Conservation (phyloP, 2,329 filamentous ascomycete species). For the Aciculosporium take region DNA sequence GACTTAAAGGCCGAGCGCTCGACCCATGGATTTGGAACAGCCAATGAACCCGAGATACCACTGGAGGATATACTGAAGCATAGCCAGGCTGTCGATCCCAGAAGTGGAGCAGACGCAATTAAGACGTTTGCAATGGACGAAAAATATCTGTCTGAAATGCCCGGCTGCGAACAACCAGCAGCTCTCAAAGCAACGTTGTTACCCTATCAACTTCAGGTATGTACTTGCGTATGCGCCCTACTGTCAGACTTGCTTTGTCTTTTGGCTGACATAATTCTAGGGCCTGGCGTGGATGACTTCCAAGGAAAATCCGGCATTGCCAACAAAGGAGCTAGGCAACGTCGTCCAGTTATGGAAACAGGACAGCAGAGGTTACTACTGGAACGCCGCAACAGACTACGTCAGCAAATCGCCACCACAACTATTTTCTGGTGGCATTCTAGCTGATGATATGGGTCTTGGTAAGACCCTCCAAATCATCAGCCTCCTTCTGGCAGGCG, state of each 20-base stretch:
- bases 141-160: conserved; percentile 54
- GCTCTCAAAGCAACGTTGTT: conserved; percentile 53
- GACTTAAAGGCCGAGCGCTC: conserved; percentile 24
- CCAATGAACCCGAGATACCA: conserved; percentile 25
- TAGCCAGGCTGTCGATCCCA: conserved; percentile 54
- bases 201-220: conserved; percentile 59
- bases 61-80: conserved; percentile 50
- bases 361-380: conserved; percentile 32
- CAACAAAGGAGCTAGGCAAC: conserved; percentile 41
- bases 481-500: conserved; percentile 52
- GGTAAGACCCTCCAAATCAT: conserved; percentile 84
- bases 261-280: conserved; percentile 26
- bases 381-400: conserved; percentile 49
- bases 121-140: conserved; percentile 62
- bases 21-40: conserved; percentile 22
- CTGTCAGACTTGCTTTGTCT: background rate
- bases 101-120: conserved; percentile 47
- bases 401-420: conserved; percentile 40
- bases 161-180: conserved; percentile 54
- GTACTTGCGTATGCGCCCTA: conserved; percentile 2
- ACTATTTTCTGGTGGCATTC: conserved; percentile 66
- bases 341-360: conserved; percentile 66
- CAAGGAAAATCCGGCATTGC: conserved; percentile 58
- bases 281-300: conserved; percentile 69
- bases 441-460: conserved; percentile 82